Conservation (phyloP, 805 yeast genomes). For the Debaryomyces maramus region DNA sequence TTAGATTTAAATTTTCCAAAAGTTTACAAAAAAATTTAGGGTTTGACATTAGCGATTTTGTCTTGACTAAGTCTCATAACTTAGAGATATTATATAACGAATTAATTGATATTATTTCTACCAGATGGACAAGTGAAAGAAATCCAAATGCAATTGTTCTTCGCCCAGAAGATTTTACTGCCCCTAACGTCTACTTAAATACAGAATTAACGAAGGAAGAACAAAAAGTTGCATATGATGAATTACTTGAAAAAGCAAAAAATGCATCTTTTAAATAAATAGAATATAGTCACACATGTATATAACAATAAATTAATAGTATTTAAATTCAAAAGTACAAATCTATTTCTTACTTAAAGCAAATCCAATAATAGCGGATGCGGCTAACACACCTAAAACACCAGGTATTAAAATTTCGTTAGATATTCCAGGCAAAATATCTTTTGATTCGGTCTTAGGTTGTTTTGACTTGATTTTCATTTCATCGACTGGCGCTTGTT, state of each 20-base stretch:
- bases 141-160: conserved; percentile 76
- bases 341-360: conserved; percentile 45
- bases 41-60: conserved; percentile 53
- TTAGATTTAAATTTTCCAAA: conserved; percentile 52
- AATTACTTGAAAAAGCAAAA: conserved; percentile 48
- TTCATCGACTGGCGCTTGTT: conserved; percentile 28
- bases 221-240: conserved; percentile 46
- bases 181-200: conserved; percentile 57
- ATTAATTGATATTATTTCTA: conserved; percentile 39
- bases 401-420: conserved; percentile 66
- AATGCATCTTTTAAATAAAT: conserved; percentile 11
- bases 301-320: background rate
- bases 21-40: conserved; percentile 49
- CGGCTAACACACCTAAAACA: conserved; percentile 58
- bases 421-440: conserved; percentile 52
- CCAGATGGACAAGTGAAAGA: conserved; percentile 54
- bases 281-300: background rate
- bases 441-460: conserved; percentile 11
- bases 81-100: conserved; percentile 39
- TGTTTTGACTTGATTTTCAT: conserved; percentile 15
- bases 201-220: conserved; percentile 48
- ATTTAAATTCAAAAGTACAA: background rate
- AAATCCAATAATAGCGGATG: conserved; percentile 57
- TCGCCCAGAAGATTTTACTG: conserved; percentile 52
- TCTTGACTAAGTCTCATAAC: conserved; percentile 42